Conservation (phyloP, 106 monocot genomes). For the Chionographis japonica region DNA sequence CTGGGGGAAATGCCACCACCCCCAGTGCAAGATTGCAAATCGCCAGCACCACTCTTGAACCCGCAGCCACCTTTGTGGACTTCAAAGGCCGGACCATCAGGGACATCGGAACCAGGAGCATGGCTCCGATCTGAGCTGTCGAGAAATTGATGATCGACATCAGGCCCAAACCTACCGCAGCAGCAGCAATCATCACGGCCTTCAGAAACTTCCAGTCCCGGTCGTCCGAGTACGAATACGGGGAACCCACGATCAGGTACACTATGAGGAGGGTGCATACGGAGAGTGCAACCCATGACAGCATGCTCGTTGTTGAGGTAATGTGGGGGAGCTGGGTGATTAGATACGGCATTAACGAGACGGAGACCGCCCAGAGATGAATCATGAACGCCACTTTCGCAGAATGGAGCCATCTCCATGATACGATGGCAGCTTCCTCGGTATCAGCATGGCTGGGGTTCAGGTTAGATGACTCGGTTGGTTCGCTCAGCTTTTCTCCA, state of each 20-base stretch:
- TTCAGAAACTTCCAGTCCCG: constrained; percentile 63
- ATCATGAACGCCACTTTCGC: constrained; percentile 50
- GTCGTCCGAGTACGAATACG: constrained; percentile 9
- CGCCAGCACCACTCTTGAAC: constrained; percentile 1
- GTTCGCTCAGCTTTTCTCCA: background rate
- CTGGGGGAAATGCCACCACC: constrained; percentile 51
- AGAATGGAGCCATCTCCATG: constrained; percentile 79
- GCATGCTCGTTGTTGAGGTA: constrained; percentile 18
- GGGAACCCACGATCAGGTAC: constrained; percentile 26
- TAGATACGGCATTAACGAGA: constrained; percentile 52
- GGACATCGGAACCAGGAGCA: constrained; percentile 72
- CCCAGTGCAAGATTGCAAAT: constrained; percentile 35
- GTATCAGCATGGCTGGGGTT: background rate
- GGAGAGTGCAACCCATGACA: constrained; percentile 52
- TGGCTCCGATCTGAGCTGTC: constrained; percentile 77
- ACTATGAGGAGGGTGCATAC: constrained; percentile 24
- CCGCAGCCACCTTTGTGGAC: constrained; percentile 6
- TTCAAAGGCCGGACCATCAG: constrained; percentile 56
- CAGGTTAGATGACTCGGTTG: background rate
- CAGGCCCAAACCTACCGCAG: constrained; percentile 53
- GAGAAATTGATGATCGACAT: constrained; percentile 95
- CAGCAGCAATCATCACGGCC: constrained; percentile 48
- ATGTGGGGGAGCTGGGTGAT: constrained; percentile 38
- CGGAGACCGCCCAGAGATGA: constrained; percentile 63
- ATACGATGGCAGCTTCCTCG: constrained; percentile 1